phyloP scores from a whole-genome alignment of 257 asterid species.

The Lantana camara region DNA sequence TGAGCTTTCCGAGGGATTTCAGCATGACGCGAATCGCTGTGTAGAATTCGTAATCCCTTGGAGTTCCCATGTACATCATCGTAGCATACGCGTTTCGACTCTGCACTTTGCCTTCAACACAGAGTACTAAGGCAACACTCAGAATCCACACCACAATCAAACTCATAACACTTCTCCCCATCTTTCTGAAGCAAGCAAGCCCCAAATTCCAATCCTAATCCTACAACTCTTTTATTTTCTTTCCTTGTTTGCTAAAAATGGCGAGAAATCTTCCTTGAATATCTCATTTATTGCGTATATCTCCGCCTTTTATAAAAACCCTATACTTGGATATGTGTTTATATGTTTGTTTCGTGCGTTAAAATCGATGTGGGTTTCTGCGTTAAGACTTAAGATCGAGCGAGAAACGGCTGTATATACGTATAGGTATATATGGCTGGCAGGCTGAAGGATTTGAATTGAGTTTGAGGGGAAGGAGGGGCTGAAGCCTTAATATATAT shows the following conservation, averaged over 20 bases:
- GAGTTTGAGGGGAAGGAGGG: too few relatives aligned
- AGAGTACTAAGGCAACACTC: not conserved
- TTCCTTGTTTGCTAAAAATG: not conserved
- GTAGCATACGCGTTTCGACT: slow-evolving; percentile 74
- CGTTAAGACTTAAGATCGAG: too few relatives aligned
- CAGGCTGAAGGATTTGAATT: too few relatives aligned
- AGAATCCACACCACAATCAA: slow-evolving; percentile 18
- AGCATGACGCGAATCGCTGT: slow-evolving; percentile 88
- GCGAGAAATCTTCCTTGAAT: slow-evolving; percentile 9
- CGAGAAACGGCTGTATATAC: too few relatives aligned
- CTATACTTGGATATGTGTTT: too few relatives aligned
- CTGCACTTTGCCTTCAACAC: slow-evolving; percentile 28
- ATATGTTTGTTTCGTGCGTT: too few relatives aligned
- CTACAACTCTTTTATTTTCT: not conserved
- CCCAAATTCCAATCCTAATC: not conserved
- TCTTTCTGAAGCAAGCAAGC: not conserved
- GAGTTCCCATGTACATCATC: slow-evolving; percentile 98
- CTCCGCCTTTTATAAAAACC: not conserved
- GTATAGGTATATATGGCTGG: too few relatives aligned
- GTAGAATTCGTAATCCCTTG: slow-evolving; percentile 92
- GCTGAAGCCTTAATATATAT: too few relatives aligned
- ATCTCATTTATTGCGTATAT: not conserved
- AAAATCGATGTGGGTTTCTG: too few relatives aligned
- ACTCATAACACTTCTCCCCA: slow-evolving; percentile 24
- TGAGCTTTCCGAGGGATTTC: slow-evolving; percentile 53